These are phyloP conservation scores for Cystofilobasidium macerans DNA, from an alignment of 768 basidiomycete species.

Conservation along the genomic window DNA sequence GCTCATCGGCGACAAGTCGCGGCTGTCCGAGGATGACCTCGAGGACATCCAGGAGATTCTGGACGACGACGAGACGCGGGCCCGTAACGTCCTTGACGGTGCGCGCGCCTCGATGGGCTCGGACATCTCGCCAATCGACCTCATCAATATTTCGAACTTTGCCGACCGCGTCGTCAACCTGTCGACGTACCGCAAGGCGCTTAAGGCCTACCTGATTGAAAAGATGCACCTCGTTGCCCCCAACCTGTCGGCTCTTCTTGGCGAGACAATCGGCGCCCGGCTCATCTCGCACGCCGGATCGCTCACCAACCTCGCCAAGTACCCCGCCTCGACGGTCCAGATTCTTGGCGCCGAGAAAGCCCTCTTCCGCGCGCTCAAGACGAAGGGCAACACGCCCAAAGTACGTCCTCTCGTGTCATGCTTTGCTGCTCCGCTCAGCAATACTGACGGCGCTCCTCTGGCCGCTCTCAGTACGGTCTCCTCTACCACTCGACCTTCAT, in stretches of 20 bases:
- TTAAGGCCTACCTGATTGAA: slow-evolving; percentile 91
- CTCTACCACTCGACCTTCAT: slow-evolving; percentile 93
- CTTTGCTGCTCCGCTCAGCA: slow-evolving; percentile 94
- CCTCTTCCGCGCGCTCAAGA: slow-evolving; percentile 44
- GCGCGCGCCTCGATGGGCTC: slow-evolving; percentile 90
- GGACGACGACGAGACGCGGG: slow-evolving; percentile 75
- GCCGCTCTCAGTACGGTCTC: slow-evolving; percentile 55
- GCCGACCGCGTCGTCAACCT: slow-evolving; percentile 98
- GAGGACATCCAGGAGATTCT: slow-evolving; percentile 88
- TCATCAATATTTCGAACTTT: slow-evolving; percentile 85
- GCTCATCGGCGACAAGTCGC: slow-evolving; percentile 69
- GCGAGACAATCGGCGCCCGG: slow-evolving; percentile 64
- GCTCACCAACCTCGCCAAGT: slow-evolving; percentile 43
- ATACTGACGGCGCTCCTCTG: slow-evolving; percentile 37
- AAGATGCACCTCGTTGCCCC: slow-evolving; percentile 98
- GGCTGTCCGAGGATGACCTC: slow-evolving; percentile 85
- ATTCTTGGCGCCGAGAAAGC: slow-evolving; percentile 46
- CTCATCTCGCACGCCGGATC: slow-evolving; percentile 51
- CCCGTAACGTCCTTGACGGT: slow-evolving; percentile 89
- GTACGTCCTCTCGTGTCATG: slow-evolving; percentile 42
- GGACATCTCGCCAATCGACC: slow-evolving; percentile 93
- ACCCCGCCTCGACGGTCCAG: slow-evolving; percentile 44
- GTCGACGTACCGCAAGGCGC: slow-evolving; percentile 81
- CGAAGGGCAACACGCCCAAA: slow-evolving; percentile 51
- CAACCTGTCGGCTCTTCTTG: slow-evolving; percentile 76